Percentiles rank a stretch among this genome's conserved stretches.
Conservation (phyloP, 164 flowering plant species). For the Nymphaea colorata region DNA sequence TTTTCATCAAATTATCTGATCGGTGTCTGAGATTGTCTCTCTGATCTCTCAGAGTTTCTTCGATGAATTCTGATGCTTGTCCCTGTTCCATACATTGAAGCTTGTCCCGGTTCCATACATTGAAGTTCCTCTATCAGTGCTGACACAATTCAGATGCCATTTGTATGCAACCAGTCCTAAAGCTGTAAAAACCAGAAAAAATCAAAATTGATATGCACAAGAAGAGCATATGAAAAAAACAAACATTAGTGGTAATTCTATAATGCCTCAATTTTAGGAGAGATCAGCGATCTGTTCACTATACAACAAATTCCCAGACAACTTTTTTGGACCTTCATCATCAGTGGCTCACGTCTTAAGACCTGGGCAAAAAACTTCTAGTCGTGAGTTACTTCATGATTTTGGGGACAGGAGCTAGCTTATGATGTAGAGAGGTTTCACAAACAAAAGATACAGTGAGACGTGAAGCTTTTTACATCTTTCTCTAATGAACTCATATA, state of each 20-base stretch:
- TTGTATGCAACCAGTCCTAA: neutral
- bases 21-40: constrained; percentile 25
- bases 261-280: constrained; percentile 19
- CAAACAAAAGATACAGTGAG: no score
- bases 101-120: no score
- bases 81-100: constrained; percentile 41
- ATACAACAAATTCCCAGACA: constrained; percentile 34
- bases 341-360: constrained; percentile 36
- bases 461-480: no score
- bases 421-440: no score
- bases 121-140: constrained; percentile 53
- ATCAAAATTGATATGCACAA: neutral
- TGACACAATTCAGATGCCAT: constrained; percentile 15
- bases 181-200: neutral
- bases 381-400: neutral
- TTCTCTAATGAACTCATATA: no score
- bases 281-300: constrained; percentile 28
- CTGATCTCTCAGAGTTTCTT: constrained; percentile 42
- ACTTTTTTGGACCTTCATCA: constrained; percentile 36
- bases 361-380: constrained; percentile 27
- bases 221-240: neutral
- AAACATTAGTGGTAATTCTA: neutral
- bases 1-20: constrained; percentile 28
- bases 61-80: constrained; percentile 28
- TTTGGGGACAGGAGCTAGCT: no score